Percentiles rank a stretch among this genome's conserved stretches.
phyloP scores from a whole-genome alignment of 441 rosid genomes.

The Brassica hybrid region DNA sequence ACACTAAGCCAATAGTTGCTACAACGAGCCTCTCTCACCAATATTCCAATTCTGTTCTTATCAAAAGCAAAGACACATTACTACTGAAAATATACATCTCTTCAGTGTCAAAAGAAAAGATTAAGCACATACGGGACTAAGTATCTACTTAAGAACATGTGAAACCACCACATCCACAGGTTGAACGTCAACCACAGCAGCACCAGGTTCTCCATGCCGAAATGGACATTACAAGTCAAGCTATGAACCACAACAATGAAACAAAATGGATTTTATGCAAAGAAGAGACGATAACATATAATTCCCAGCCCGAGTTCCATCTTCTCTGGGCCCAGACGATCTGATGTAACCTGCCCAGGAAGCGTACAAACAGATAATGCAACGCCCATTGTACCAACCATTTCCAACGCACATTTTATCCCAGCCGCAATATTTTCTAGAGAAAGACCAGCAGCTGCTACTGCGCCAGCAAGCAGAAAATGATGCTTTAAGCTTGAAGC shows the following conservation, averaged over 20 bases:
- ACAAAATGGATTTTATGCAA: neutral
- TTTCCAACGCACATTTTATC: slow-evolving; percentile 80
- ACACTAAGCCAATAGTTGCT: slow-evolving; percentile 21
- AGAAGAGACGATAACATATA: slow-evolving; percentile 56
- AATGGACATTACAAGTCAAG: slow-evolving; percentile 33
- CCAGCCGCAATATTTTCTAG: slow-evolving; percentile 81
- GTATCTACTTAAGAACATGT: slow-evolving; percentile 83
- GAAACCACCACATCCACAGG: slow-evolving; percentile 92
- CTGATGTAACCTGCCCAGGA: slow-evolving; percentile 91
- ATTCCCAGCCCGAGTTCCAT: slow-evolving; percentile 99
- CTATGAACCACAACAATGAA: slow-evolving; percentile 12
- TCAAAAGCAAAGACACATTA: too few relatives aligned
- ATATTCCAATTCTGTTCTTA: too few relatives aligned
- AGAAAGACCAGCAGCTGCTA: slow-evolving; percentile 88
- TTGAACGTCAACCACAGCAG: slow-evolving; percentile 93
- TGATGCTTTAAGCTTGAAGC: slow-evolving; percentile 16
- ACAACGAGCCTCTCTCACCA: slow-evolving; percentile 21
- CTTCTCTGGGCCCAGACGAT: slow-evolving; percentile 89
- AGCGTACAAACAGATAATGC: slow-evolving; percentile 90
- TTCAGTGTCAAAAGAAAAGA: too few relatives aligned
- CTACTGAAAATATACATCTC: too few relatives aligned
- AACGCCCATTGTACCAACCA: slow-evolving; percentile 98
- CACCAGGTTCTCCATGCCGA: slow-evolving; percentile 98
- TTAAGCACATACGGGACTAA: slow-evolving; percentile 64
- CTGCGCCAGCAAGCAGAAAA: slow-evolving; percentile 88